Percentiles rank a stretch among this genome's conserved stretches.
phyloP scores from a whole-genome alignment of 495 filamentous ascomycete species.

The Rostrohypoxylon terebratum region DNA sequence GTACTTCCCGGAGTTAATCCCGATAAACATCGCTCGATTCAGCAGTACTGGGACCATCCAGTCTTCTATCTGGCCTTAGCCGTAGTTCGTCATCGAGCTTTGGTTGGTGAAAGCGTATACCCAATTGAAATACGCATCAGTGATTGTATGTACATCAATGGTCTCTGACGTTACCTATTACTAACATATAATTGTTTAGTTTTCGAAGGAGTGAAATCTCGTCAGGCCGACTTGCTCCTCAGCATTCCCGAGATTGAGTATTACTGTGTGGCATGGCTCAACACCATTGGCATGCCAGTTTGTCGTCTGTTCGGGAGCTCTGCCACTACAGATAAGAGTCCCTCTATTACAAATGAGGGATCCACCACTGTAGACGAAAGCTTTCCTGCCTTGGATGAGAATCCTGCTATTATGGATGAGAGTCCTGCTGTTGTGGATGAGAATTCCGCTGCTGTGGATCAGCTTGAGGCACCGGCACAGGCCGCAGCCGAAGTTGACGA shows the following conservation, averaged over 20 bases:
- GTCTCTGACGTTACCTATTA: background rate
- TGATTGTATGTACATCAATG: slow-evolving; percentile 31
- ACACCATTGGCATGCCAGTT: slow-evolving; percentile 31
- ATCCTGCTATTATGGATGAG: no score
- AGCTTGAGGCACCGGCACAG: background rate
- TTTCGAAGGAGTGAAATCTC: slow-evolving; percentile 22
- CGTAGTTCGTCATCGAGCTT: background rate
- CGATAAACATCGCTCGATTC: slow-evolving; percentile 28
- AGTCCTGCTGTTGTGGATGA: no score
- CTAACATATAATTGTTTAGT: slow-evolving; percentile 38
- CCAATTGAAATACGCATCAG: background rate
- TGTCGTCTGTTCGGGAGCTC: background rate
- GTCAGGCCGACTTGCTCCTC: slow-evolving; percentile 33
- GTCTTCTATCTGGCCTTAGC: slow-evolving; percentile 32
- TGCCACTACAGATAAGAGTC: background rate
- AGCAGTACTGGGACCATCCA: slow-evolving; percentile 21
- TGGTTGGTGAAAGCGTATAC: background rate
- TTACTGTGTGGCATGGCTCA: slow-evolving; percentile 32
- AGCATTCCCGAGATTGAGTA: slow-evolving; percentile 16
- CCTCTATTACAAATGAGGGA: no score
- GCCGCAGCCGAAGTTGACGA: background rate
- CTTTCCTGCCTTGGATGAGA: no score
- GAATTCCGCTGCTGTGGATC: background rate
- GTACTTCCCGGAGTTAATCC: slow-evolving; percentile 40
- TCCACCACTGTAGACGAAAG: no score